These are phyloP conservation scores for Cetraspora pellucida DNA, from an alignment of 192 early-diverging fungal genomes.

Conservation along the genomic window DNA sequence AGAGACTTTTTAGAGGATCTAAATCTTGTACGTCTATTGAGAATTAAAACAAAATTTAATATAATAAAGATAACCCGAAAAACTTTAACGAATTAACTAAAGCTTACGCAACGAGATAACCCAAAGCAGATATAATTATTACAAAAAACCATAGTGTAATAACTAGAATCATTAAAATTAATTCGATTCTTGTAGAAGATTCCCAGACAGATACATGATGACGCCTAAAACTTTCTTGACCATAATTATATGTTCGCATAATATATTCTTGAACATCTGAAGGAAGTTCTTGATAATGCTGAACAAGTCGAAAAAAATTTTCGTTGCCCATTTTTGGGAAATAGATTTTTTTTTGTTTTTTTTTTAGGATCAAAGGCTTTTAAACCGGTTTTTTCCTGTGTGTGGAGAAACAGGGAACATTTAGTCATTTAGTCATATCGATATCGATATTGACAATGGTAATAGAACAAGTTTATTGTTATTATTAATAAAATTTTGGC, in stretches of 20 bases:
- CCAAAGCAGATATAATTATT: slow-evolving; percentile 5
- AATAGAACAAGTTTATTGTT: too few relatives aligned
- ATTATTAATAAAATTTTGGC: too few relatives aligned
- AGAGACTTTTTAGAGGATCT: slow-evolving; percentile 36
- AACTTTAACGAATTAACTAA: neutral
- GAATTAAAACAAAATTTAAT: neutral
- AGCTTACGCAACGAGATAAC: slow-evolving; percentile 23
- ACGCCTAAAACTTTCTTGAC: slow-evolving; percentile 9
- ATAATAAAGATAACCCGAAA: neutral
- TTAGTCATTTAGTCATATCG: too few relatives aligned
- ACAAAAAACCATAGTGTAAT: slow-evolving; percentile 43
- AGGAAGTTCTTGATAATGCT: neutral
- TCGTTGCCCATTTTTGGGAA: neutral
- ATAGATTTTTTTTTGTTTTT: neutral
- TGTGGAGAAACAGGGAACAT: too few relatives aligned
- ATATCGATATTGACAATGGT: too few relatives aligned
- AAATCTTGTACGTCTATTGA: slow-evolving; percentile 40
- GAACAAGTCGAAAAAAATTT: slow-evolving; percentile 11
- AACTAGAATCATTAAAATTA: slow-evolving; percentile 46
- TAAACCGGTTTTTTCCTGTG: too few relatives aligned
- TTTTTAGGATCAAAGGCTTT: neutral
- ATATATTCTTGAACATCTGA: neutral
- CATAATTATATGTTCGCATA: neutral
- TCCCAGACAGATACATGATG: slow-evolving; percentile 42
- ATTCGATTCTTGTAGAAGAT: slow-evolving; percentile 40